Percentiles rank a stretch among this genome's conserved stretches.
These are phyloP conservation scores for Urochloa ruziziensis DNA, from an alignment of 176 grass and related monocot species.

Conservation along the genomic window DNA sequence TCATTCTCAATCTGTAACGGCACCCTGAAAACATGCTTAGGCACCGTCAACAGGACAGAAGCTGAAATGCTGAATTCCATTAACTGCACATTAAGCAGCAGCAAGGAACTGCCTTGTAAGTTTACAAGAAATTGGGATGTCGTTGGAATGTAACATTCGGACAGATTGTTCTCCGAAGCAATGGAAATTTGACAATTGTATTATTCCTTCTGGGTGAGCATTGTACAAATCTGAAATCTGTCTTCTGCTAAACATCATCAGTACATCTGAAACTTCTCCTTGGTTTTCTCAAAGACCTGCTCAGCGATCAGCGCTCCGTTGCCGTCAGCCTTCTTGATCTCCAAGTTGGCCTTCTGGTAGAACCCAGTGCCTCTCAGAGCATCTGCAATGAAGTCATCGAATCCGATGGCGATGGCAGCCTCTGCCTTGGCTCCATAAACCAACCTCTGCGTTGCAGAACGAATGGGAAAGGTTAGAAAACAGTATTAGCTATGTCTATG, in stretches of 20 bases:
- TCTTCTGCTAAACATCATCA: slow-evolving; percentile 18
- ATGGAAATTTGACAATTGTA: not conserved
- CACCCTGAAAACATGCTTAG: no score
- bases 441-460: slow-evolving; percentile 47
- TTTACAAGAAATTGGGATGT: not conserved
- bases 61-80: not conserved
- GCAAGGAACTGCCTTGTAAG: not conserved
- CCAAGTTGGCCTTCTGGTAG: slow-evolving; percentile 75
- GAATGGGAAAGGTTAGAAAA: not conserved
- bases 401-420: slow-evolving; percentile 81
- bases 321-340: slow-evolving; percentile 73
- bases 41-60: not conserved
- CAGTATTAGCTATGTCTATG: not conserved
- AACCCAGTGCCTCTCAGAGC: slow-evolving; percentile 70
- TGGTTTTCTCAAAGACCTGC: slow-evolving; percentile 81
- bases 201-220: not conserved
- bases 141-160: not conserved
- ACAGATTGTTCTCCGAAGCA: not conserved
- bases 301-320: slow-evolving; percentile 73
- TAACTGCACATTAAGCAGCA: slow-evolving; percentile 6
- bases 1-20: no score
- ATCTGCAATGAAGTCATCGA: slow-evolving; percentile 84
- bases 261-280: slow-evolving; percentile 81
- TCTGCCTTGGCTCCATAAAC: slow-evolving; percentile 88
- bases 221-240: not conserved